Evolutionary conservation across 495 filamentous ascomycete genomes (phyloP).

Genomic region (Xylaria curta): DNA sequence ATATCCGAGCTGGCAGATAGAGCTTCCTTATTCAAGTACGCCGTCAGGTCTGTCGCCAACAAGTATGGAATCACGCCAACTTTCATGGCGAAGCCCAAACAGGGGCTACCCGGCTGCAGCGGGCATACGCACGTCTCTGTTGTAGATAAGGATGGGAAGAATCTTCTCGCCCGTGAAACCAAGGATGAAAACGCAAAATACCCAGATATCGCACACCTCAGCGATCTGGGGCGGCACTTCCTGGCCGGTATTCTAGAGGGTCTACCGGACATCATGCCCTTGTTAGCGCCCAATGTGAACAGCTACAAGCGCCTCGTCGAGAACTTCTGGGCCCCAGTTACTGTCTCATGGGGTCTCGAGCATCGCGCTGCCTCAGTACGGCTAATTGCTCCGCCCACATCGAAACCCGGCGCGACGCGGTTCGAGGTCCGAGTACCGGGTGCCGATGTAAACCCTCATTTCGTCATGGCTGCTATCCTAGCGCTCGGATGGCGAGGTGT

Average conservation of each 20-base stretch:
- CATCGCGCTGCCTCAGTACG: slow-evolving; percentile 92
- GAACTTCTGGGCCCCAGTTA: slow-evolving; percentile 99
- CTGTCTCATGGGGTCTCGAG: slow-evolving; percentile 95
- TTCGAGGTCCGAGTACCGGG: slow-evolving; percentile 92
- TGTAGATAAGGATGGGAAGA: slow-evolving; percentile 71
- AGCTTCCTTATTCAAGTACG: slow-evolving; percentile 92
- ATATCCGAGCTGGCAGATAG: slow-evolving; percentile 87
- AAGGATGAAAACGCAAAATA: slow-evolving; percentile 73
- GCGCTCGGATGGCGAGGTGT: slow-evolving; percentile 88
- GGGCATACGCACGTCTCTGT: slow-evolving; percentile 95
- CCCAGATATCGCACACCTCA: slow-evolving; percentile 77
- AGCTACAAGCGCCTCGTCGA: slow-evolving; percentile 97
- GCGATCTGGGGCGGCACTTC: slow-evolving; percentile 90
- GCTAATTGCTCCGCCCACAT: slow-evolving; percentile 84
- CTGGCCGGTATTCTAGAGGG: slow-evolving; percentile 89
- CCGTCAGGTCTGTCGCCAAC: slow-evolving; percentile 83
- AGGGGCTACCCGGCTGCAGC: slow-evolving; percentile 88
- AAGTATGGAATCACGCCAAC: slow-evolving; percentile 92
- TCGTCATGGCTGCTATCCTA: slow-evolving; percentile 85
- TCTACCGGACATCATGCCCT: slow-evolving; percentile 92
- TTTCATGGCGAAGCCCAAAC: slow-evolving; percentile 98
- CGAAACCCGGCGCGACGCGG: slow-evolving; percentile 80
- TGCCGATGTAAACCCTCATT: slow-evolving; percentile 87
- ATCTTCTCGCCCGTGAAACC: slow-evolving; percentile 77
- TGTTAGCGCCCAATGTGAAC: slow-evolving; percentile 93